A percentile compares a stretch with the other conserved stretches of the same genome.
These are phyloP conservation scores for Boletus reticulatus DNA, from an alignment of 768 basidiomycete species.

Conservation along the genomic window DNA sequence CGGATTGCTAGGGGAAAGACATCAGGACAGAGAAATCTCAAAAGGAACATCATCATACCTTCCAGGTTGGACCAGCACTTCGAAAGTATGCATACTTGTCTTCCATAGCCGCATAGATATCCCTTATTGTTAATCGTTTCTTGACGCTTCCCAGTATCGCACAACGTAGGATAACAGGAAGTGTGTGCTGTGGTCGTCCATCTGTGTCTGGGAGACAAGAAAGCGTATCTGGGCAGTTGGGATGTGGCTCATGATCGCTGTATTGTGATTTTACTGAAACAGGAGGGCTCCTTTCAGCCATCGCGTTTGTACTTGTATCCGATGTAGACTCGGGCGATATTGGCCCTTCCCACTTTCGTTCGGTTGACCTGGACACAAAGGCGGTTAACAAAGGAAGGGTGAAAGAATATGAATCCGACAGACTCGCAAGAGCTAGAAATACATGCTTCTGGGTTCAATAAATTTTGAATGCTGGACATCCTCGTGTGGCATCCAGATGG, in stretches of 20 bases:
- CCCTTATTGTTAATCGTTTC: conserved; percentile 76
- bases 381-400: conserved; percentile 15
- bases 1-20: conserved; percentile 64
- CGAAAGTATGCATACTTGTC: conserved; percentile 80
- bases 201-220: conserved; percentile 77
- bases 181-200: conserved; percentile 77
- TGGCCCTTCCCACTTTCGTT: conserved; percentile 28
- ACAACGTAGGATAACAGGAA: conserved; percentile 82
- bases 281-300: conserved; percentile 19
- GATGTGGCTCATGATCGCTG: conserved; percentile 59
- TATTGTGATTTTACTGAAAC: conserved; percentile 24
- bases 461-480: conserved; percentile 57
- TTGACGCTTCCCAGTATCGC: conserved; percentile 77
- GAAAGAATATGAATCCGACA: conserved; percentile 18
- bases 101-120: conserved; percentile 87
- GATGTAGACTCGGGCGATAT: conserved; percentile 36
- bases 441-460: conserved; percentile 54
- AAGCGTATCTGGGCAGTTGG: conserved; percentile 75
- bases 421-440: conserved; percentile 42
- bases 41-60: conserved; percentile 45
- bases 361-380: conserved; percentile 32
- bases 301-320: conserved; percentile 31
- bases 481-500: conserved; percentile 21
- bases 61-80: conserved; percentile 82
- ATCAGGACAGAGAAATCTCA: neutral